Evolutionary conservation across 345 rosid species (phyloP), one percentile per base, ranked within the genome.

Genomic region (Linum tenue): DNA sequence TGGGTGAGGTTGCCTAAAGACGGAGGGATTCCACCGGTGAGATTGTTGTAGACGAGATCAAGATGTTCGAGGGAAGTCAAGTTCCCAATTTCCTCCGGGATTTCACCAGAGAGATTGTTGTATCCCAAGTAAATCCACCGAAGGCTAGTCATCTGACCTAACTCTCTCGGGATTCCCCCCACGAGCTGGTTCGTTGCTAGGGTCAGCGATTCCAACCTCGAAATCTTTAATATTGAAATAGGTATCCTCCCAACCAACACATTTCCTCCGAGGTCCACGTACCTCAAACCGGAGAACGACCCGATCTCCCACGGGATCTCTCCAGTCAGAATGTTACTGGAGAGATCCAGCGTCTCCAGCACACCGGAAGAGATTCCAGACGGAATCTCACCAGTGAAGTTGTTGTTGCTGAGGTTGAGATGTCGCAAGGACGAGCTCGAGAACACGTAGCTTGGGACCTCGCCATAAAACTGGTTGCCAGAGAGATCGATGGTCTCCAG

Each of bases 221-320:
- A 71, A 65, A 86, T 68, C 67, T 89, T 83, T 3, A 85, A 66
- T 37, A 87, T 41, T 7, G 83, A 69, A 43, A 53, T 7, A 4
- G 96, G 91, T 75, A 92, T 79, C 65, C 65, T 64, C 5, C 98
- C 96, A 11, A 69, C 67, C 65, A 92, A 72, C 70, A 75, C 74
- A 71, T 92, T 92, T 60, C 96, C 98, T 8, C 96, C 98, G 39
- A 92, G 86, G 75, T 92, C 98, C 51, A 92, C 85, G 64, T 66
- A 69, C 60, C 77, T 77, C 5, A 92, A 82, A 41, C 78, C 63
- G 0, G 77, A 73, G 76, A 92, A 81, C 11, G 64, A 71, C 51
- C 96, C 86, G 17, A 89, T 82, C 50, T 80, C 80, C 5, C 50
- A 5, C 0, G 79, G 82, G 44, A 90, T 85, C 55, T 73, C 57